A percentile compares a stretch with the other conserved stretches of the same genome.
Conservation (phyloP, 176 grass and related monocot genomes). For the Thalia dealbata region DNA sequence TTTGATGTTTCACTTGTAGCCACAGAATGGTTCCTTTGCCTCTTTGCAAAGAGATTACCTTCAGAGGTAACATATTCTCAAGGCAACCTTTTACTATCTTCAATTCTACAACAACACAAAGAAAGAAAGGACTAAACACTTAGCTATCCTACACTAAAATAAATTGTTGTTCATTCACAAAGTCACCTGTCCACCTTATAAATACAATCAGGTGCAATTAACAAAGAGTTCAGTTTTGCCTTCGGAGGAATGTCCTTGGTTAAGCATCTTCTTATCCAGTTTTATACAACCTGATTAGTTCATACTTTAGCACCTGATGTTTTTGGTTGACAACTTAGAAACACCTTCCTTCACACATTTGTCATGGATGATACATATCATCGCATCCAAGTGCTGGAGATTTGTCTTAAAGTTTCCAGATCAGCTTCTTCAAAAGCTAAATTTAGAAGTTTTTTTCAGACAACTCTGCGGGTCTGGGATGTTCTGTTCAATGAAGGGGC, state of each 20-base stretch:
- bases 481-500: constrained; percentile 95
- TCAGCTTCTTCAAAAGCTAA: not conserved
- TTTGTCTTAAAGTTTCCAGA: not conserved
- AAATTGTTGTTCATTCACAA: too few species aligned
- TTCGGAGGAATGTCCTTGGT: not conserved
- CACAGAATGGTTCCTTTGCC: constrained; percentile 96
- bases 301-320: not conserved
- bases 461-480: constrained; percentile 92
- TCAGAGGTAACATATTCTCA: constrained; percentile 54
- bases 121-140: not conserved
- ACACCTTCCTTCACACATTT: not conserved
- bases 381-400: too few species aligned
- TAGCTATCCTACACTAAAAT: too few species aligned
- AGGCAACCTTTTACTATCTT: not conserved
- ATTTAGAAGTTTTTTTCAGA: constrained; percentile 28
- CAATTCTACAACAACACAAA: not conserved
- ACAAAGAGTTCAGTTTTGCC: too few species aligned
- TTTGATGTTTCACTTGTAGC: constrained; percentile 97
- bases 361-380: not conserved
- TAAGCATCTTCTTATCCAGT: not conserved
- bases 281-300: not conserved
- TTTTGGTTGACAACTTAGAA: not conserved
- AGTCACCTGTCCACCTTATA: too few species aligned
- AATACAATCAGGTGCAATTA: too few species aligned
- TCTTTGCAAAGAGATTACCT: constrained; percentile 92